phyloP scores from a whole-genome alignment of 169 alveolate species.

The Plasmodium malariae region DNA sequence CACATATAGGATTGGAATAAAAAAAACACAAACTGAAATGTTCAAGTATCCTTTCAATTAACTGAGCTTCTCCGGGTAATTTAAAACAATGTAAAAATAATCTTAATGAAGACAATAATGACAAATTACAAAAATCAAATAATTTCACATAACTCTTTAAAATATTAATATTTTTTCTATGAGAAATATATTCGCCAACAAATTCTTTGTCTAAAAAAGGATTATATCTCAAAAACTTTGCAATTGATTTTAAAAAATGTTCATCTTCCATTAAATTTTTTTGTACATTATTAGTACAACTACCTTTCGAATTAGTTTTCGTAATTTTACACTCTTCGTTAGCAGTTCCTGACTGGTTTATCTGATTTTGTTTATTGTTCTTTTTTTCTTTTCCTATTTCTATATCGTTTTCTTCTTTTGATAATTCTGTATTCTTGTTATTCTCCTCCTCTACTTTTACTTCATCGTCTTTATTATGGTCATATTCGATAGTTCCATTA shows the following conservation, averaged over 20 bases:
- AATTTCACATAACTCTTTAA: constrained; percentile 84
- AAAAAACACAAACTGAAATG: constrained; percentile 71
- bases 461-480: background rate
- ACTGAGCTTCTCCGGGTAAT: constrained; percentile 94
- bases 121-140: constrained; percentile 86
- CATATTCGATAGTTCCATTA: background rate
- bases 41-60: constrained; percentile 93
- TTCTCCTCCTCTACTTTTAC: background rate
- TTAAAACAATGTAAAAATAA: constrained; percentile 88
- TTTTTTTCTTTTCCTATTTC: constrained; percentile 3
- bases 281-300: constrained; percentile 4
- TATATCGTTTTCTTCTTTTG: constrained; percentile 21
- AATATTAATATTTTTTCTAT: constrained; percentile 84
- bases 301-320: background rate
- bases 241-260: constrained; percentile 78
- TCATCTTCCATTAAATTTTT: constrained; percentile 78
- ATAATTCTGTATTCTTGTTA: constrained; percentile 1
- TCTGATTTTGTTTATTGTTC: background rate
- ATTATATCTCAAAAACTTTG: constrained; percentile 79
- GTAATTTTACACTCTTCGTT: background rate
- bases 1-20: constrained; percentile 70
- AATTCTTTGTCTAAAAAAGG: constrained; percentile 83
- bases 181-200: constrained; percentile 87
- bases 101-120: constrained; percentile 91
- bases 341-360: background rate